Base-by-base conservation (phyloP, 805 yeast species). In the Priceomyces fermenticarens region DNA sequence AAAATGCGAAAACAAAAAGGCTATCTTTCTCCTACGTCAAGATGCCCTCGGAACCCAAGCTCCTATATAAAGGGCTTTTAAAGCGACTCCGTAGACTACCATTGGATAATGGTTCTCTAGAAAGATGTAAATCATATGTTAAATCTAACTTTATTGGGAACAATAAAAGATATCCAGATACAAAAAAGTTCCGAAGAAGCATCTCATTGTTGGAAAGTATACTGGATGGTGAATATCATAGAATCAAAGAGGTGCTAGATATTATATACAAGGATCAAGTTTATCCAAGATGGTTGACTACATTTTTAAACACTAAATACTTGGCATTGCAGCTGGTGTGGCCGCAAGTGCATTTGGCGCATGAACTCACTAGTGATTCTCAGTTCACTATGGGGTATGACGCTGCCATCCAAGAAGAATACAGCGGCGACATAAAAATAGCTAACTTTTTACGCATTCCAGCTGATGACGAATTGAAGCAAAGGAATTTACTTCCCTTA, bases 281-380 rank as follows among this genome's bases (percentile, higher is more conserved):
- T 0, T 28, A 35, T 9, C 53, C 57, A n/a, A 25, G 12, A 7
- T 59, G 66, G 35, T 54, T 11, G 20, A 33, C 2, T 47, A 48
- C 7, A 60, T 67, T 44, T 34, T 13, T 40, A 3, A 42, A 47
- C 9, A 39, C 48, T 27, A 51, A 52, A 16, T 58, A 60, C 38
- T 34, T 47, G 16, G 40, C 53, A 5, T 44, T 67, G 30, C 54
- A 57, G 23, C 30, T 39, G 1, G 30, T 42, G 3, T 68, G 68
- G 68, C 74, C 74, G 4, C 62, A 53, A 36, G 59, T 55, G 4
- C 72, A 70, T 42, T 39, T 64, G 16, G 49, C 65, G 3, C 42
- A 56, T 11, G 68, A 62, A 33, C 50, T 55, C 35, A 55, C 54
- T 25, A 16, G 17, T 10, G 35, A 42, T 13, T 39, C 43, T 2